phyloP scores from a whole-genome alignment of 768 basidiomycete genomes.

The Kockovaella imperatae region DNA sequence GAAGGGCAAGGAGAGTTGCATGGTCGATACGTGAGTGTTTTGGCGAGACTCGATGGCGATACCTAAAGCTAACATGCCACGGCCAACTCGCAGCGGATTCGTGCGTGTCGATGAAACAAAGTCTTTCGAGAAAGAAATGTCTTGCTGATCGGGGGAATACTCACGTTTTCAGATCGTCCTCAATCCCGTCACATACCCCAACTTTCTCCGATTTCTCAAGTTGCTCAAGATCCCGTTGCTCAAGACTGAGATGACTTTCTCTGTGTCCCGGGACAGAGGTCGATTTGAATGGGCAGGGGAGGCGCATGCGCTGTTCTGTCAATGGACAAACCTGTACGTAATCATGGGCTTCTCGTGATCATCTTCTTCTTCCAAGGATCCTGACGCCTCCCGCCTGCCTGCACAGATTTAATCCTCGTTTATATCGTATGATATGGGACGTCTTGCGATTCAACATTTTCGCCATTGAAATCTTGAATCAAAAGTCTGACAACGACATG shows the following conservation, averaged over 20 bases:
- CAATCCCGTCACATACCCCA: conserved; percentile 69
- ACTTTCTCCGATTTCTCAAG: conserved; percentile 63
- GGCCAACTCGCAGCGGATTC: conserved; percentile 5
- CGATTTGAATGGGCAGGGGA: conserved; percentile 70
- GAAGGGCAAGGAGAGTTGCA: conserved; percentile 45
- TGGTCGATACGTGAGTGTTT: conserved; percentile 63
- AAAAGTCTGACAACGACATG: conserved; percentile 38
- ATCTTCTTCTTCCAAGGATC: not conserved
- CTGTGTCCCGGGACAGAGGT: conserved; percentile 63
- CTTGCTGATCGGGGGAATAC: not conserved
- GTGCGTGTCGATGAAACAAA: conserved; percentile 2
- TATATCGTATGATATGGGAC: conserved; percentile 43
- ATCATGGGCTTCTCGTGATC: not conserved
- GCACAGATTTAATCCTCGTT: conserved; percentile 37
- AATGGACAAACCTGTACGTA: conserved; percentile 49
- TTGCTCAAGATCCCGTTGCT: conserved; percentile 52
- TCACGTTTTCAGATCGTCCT: conserved; percentile 67
- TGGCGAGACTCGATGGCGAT: too few species aligned
- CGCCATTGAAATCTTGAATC: conserved; percentile 51
- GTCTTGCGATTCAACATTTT: conserved; percentile 63
- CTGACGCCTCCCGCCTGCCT: too few species aligned
- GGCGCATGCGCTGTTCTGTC: conserved; percentile 61
- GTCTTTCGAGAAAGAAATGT: not conserved
- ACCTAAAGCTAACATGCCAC: not conserved
- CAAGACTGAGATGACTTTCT: conserved; percentile 69